Evolutionary conservation across 768 basidiomycete genomes (phyloP).

Genomic region (Phanerochaete sordida): DNA sequence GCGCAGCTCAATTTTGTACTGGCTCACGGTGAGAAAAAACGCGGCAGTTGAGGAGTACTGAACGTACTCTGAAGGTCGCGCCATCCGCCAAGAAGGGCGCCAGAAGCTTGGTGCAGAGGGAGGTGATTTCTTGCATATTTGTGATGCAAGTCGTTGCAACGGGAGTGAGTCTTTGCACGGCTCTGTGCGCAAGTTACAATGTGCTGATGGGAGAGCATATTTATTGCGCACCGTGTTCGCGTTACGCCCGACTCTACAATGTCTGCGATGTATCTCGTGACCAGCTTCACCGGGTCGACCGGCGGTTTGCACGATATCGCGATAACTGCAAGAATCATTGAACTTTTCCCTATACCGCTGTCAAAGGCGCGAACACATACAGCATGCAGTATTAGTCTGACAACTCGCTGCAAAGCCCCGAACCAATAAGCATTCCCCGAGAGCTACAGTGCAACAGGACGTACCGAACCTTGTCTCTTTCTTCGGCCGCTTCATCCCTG

Average conservation of each 20-base stretch:
- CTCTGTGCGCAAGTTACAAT: constrained; percentile 35
- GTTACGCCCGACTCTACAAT: constrained; percentile 61
- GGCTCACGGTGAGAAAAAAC: not conserved
- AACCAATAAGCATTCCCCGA: not conserved
- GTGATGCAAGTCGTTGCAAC: constrained; percentile 66
- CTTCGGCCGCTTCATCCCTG: constrained; percentile 63
- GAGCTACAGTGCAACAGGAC: constrained; percentile 15
- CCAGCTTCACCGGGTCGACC: constrained; percentile 70
- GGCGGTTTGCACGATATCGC: constrained; percentile 81
- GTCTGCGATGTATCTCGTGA: constrained; percentile 58
- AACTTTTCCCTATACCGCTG: not conserved
- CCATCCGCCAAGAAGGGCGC: constrained; percentile 46
- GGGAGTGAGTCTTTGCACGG: constrained; percentile 68
- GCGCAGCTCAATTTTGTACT: constrained; percentile 84
- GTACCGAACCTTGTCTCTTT: constrained; percentile 63
- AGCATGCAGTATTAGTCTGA: constrained; percentile 76
- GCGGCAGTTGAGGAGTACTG: not conserved
- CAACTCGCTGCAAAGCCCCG: constrained; percentile 58
- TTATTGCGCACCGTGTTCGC: constrained; percentile 61
- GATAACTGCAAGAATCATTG: constrained; percentile 43
- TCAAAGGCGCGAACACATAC: constrained; percentile 35
- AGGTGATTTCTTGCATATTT: constrained; percentile 64
- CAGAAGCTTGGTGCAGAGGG: constrained; percentile 55
- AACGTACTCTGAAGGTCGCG: constrained; percentile 45
- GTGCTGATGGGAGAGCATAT: no score